These are phyloP conservation scores for Mortierella antarctica DNA, from an alignment of 192 early-diverging fungal species.

Conservation along the genomic window DNA sequence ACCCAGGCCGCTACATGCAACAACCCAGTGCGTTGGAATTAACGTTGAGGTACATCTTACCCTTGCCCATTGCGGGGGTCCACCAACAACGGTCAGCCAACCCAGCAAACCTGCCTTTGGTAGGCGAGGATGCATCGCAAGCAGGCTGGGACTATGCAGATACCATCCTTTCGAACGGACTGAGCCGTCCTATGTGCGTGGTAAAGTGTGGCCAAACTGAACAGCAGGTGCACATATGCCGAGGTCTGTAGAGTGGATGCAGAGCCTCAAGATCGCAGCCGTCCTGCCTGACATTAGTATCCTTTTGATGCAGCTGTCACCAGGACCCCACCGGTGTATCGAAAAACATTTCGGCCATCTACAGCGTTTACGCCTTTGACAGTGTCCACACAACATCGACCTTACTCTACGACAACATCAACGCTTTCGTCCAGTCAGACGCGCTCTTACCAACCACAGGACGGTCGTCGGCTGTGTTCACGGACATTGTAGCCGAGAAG, in stretches of 20 bases:
- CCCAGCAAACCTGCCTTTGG: conserved; percentile 27
- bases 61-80: conserved; percentile 40
- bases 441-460: conserved; percentile 27
- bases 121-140: conserved; percentile 35
- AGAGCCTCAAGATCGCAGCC: not conserved
- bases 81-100: not conserved
- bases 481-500: conserved; percentile 18
- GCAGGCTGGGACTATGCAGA: conserved; percentile 30
- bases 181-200: conserved; percentile 12
- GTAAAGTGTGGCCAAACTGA: conserved; percentile 16
- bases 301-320: conserved; percentile 3
- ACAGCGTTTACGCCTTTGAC: conserved; percentile 13
- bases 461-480: conserved; percentile 11
- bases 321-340: conserved; percentile 13
- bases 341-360: conserved; percentile 5
- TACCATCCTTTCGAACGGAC: not conserved
- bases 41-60: conserved; percentile 19
- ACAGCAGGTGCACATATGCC: conserved; percentile 34
- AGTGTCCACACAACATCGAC: conserved; percentile 42
- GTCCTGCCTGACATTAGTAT: conserved; percentile 20
- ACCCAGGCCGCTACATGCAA: not conserved
- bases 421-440: conserved; percentile 8
- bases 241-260: conserved; percentile 24
- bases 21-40: conserved; percentile 18
- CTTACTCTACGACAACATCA: conserved; percentile 29